A percentile compares a stretch with the other conserved stretches of the same genome.
phyloP scores from a whole-genome alignment of 1,284 basidiomycete species.

The Rhodotorula glutinis region DNA sequence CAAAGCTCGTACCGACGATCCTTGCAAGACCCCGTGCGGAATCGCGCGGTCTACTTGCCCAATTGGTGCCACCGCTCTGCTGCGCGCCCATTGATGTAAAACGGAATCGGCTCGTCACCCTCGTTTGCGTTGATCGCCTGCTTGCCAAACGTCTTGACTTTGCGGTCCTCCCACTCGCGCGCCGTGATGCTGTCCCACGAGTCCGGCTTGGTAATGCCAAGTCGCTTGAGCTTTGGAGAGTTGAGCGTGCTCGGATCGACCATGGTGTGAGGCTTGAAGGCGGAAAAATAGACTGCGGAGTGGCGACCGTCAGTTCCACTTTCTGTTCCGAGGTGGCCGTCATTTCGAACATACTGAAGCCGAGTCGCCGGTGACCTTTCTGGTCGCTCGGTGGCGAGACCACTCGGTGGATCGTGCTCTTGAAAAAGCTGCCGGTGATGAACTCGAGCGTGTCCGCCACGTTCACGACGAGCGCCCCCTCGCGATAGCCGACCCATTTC shows the following conservation, averaged over 20 bases:
- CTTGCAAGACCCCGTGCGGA: too few species aligned
- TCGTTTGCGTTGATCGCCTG: conserved; percentile 1
- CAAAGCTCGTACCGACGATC: too few species aligned
- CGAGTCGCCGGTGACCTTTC: conserved; percentile 45
- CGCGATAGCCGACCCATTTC: conserved; percentile 24
- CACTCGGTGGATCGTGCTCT: conserved; percentile 48
- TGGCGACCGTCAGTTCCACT: background rate
- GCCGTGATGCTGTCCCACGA: conserved; percentile 19
- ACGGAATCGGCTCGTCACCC: conserved; percentile 17
- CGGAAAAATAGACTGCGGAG: conserved; percentile 46
- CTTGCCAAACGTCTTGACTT: conserved; percentile 26
- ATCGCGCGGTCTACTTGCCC: conserved; percentile 4
- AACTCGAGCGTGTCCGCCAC: conserved; percentile 25
- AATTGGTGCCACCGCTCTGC: conserved; percentile 27
- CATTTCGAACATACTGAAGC: conserved; percentile 36
- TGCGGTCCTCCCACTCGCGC: conserved; percentile 17
- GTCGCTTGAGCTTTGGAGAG: conserved; percentile 15
- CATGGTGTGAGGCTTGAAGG: conserved; percentile 45
- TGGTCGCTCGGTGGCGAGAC: conserved; percentile 48
- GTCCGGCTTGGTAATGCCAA: conserved; percentile 7
- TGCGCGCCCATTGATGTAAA: conserved; percentile 13
- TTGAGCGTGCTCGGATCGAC: conserved; percentile 20
- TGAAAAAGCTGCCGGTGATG: conserved; percentile 14
- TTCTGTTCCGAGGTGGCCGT: background rate
- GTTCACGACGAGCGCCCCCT: conserved; percentile 27